Conservation (phyloP, 169 alveolate species). For the Babesia gibsoni region DNA sequence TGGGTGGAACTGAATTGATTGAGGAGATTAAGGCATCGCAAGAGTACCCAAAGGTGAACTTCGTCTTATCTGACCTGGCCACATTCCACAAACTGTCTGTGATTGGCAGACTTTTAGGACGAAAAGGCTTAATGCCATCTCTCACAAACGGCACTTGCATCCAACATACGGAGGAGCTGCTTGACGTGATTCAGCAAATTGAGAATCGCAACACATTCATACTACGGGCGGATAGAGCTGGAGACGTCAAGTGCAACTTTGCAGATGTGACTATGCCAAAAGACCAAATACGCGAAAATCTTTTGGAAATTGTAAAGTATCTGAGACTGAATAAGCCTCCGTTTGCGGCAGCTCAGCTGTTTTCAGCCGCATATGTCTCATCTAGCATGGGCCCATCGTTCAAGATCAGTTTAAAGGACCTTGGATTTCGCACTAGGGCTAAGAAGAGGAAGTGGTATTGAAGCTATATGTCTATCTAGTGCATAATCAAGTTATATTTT, state of each 20-base stretch:
- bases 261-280: conserved; percentile 76
- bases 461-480: no score
- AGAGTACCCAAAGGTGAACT: conserved; percentile 66
- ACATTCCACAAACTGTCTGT: conserved; percentile 68
- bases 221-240: conserved; percentile 66
- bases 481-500: no score
- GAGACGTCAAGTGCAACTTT: conserved; percentile 73
- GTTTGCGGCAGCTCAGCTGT: conserved; percentile 27
- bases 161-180: conserved; percentile 43
- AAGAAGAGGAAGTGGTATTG: background rate
- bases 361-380: conserved; percentile 38
- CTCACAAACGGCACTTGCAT: conserved; percentile 68
- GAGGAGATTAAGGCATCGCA: conserved; percentile 35
- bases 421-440: conserved; percentile 24
- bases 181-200: conserved; percentile 24
- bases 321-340: conserved; percentile 49
- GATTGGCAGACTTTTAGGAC: conserved; percentile 67
- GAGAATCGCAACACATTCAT: conserved; percentile 50
- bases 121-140: conserved; percentile 75
- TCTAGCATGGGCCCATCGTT: conserved; percentile 67
- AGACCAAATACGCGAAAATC: conserved; percentile 73
- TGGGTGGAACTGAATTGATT: conserved; percentile 58
- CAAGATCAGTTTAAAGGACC: conserved; percentile 25
- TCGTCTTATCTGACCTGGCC: conserved; percentile 67
- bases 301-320: conserved; percentile 49